Evolutionary conservation across 2,329 filamentous ascomycete species (phyloP).

Genomic region (Hortaea werneckii): DNA sequence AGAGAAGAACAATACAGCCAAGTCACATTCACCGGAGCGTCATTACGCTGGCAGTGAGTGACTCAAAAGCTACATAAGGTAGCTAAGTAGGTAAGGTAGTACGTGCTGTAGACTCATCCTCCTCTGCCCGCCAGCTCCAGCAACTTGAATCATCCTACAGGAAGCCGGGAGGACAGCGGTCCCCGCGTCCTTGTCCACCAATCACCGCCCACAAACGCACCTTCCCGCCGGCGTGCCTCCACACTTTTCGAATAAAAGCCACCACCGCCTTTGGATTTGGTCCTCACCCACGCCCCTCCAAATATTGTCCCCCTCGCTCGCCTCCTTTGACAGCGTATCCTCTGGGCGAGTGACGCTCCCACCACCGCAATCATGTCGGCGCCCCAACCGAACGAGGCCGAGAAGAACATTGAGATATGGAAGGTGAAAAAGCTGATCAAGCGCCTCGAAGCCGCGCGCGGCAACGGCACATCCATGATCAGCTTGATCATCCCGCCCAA

Average conservation of each 20-base stretch:
- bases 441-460: conserved; percentile 88
- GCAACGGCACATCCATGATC: conserved; percentile 99
- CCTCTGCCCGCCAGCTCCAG: too few species aligned
- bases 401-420: conserved; percentile 93
- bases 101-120: too few species aligned
- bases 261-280: background rate
- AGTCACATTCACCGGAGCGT: too few species aligned
- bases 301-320: background rate
- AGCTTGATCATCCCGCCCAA: conserved; percentile 98
- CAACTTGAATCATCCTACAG: too few species aligned
- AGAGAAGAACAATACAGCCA: too few species aligned
- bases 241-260: background rate
- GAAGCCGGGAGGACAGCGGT: too few species aligned
- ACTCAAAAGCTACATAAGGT: too few species aligned
- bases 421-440: conserved; percentile 99
- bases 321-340: background rate
- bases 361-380: conserved; percentile 61
- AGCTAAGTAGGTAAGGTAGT: too few species aligned
- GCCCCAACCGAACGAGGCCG: conserved; percentile 78
- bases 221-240: background rate
- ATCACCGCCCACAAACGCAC: background rate
- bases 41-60: too few species aligned
- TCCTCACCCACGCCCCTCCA: background rate
- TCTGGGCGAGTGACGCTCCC: background rate
- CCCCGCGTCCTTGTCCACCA: background rate